Evolutionary conservation across 1,284 basidiomycete genomes (phyloP).

Genomic region (Exobasidium rhododendri): DNA sequence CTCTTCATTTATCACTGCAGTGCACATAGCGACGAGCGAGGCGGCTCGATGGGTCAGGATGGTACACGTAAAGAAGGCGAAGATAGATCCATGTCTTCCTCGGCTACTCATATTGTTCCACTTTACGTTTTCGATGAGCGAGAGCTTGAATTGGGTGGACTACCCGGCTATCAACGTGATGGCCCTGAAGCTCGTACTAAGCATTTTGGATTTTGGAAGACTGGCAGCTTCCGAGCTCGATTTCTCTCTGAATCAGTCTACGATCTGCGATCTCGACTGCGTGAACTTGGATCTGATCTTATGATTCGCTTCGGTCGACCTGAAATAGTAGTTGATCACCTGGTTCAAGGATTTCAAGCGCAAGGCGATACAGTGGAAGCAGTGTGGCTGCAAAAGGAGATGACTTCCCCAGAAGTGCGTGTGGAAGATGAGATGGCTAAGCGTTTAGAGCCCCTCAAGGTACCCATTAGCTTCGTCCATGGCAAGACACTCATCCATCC

Average conservation of each 20-base stretch:
- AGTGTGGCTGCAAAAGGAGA: slow-evolving; percentile 51
- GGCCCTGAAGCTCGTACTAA: slow-evolving; percentile 54
- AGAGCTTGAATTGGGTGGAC: slow-evolving; percentile 59
- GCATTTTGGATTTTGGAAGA: slow-evolving; percentile 60
- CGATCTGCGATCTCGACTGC: slow-evolving; percentile 57
- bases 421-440: slow-evolving; percentile 34
- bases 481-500: slow-evolving; percentile 53
- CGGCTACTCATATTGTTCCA: slow-evolving; percentile 59
- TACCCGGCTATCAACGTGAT: slow-evolving; percentile 56
- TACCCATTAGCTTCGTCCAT: slow-evolving; percentile 37
- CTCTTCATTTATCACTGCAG: too few species aligned
- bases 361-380: slow-evolving; percentile 42
- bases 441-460: slow-evolving; percentile 27
- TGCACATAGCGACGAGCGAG: not conserved
- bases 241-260: slow-evolving; percentile 61
- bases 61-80: too few species aligned
- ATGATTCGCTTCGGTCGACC: slow-evolving; percentile 60
- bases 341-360: slow-evolving; percentile 34
- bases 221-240: slow-evolving; percentile 55
- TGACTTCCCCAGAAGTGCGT: slow-evolving; percentile 36
- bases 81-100: slow-evolving; percentile 42
- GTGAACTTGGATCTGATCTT: slow-evolving; percentile 57
- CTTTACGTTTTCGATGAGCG: slow-evolving; percentile 62
- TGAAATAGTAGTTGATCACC: slow-evolving; percentile 54
- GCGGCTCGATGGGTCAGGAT: slow-evolving; percentile 20